Evolutionary conservation across 2,329 filamentous ascomycete species (phyloP), one percentile per base, ranked within the genome.

Genomic region (Pestalotiopsis sp.): DNA sequence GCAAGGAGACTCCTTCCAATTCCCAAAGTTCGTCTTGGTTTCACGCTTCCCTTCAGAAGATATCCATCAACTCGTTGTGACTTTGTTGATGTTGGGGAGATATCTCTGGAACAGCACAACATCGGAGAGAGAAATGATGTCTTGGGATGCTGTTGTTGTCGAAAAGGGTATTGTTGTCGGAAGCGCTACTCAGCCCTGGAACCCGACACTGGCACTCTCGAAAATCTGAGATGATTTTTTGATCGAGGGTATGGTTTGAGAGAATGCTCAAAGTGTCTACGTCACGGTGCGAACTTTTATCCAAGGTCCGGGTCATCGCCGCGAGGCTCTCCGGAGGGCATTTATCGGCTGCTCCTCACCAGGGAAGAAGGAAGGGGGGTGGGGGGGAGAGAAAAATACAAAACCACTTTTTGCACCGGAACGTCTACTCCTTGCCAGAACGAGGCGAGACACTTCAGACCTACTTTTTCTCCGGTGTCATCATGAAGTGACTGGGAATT

Each of bases 271-370:
- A 58, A 59, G 57, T 59, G 27, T 59, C 57, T 59, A 12, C 57
- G 57, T 59, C 57, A 62, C 59, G 59, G 59, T 62, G 59, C 36
- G 59, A 62, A 38, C 59, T 39, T 31, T 6, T 62, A 13, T 41
- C 36, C 27, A 62, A 36, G 59, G 36, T 62, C 59, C 31, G 59
- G 59, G 59, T 62, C 59, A 27, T 62, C 27, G 59, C 59, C 59
- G 36, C 14, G 17, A 62, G 59, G 59, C 59, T 62, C 59, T 17
- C 59, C 59, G 31, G 59, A 31, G 59, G 59, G 59, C 59, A 62
- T 20, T 62, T 62, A 59, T 12, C 3, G 59, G 59, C 59, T 62
- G 59, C 36, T 62, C 59, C 59, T 62, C 59, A 62, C 59, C 59
- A 23, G 36, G 27, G 36, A 59, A 25, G 57, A 59, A 59, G 13